A percentile compares a stretch with the other conserved stretches of the same genome.
Evolutionary conservation across 192 early-diverging fungal species (phyloP).

Genomic region (Rhizophagus clarus): DNA sequence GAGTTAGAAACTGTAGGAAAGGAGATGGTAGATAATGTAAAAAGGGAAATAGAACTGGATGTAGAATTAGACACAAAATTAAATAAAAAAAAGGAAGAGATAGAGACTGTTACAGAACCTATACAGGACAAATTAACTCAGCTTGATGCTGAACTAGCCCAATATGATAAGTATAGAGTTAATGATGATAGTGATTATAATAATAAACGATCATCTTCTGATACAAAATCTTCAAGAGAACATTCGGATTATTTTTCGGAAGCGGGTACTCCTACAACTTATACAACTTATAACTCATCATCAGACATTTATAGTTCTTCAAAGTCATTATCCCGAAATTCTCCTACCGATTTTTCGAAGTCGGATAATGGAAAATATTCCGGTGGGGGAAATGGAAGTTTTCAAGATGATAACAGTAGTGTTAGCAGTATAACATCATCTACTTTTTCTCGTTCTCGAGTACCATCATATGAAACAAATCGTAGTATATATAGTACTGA

Average conservation of each 20-base stretch:
- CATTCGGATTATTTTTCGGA: constrained; percentile 12
- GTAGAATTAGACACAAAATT: not conserved
- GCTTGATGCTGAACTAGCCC: not conserved
- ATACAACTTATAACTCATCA: not conserved
- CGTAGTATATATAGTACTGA: not conserved
- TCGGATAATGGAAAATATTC: not conserved
- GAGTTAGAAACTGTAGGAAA: constrained; percentile 21
- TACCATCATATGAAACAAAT: constrained; percentile 1
- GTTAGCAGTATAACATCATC: not conserved
- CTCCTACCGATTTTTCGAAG: not conserved
- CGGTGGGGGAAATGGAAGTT: too few species aligned
- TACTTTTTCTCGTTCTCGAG: not conserved
- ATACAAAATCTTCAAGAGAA: not conserved
- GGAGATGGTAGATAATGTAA: not conserved
- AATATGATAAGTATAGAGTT: not conserved
- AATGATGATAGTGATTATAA: not conserved
- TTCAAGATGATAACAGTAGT: too few species aligned
- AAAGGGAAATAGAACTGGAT: not conserved
- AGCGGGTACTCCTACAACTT: not conserved
- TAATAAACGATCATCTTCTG: not conserved
- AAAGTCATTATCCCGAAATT: too few species aligned
- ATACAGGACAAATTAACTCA: not conserved
- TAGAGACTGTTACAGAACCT: not conserved
- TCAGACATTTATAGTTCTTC: not conserved
- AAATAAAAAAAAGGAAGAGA: constrained; percentile 12